Evolutionary conservation across 805 yeast species (phyloP).

Genomic region (Scheffersomyces lignosus): DNA sequence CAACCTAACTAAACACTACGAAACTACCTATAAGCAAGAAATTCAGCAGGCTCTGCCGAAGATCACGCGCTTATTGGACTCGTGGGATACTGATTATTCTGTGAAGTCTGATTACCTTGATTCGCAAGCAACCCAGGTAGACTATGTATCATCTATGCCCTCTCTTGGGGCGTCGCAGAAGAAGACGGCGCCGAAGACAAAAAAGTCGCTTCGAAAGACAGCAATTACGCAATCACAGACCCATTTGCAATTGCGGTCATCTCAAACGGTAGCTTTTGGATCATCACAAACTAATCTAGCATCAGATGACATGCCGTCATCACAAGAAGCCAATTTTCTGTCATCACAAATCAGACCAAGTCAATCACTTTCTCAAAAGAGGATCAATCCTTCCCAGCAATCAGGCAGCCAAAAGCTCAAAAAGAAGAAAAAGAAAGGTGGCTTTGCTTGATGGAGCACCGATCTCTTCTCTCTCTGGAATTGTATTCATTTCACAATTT

Average conservation of each 20-base stretch:
- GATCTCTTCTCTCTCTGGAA: too few species aligned
- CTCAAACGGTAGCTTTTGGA: conserved; percentile 1
- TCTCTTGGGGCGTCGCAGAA: conserved; percentile 1
- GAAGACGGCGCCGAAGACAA: not conserved
- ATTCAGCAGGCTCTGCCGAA: conserved; percentile 3
- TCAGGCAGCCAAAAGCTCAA: conserved; percentile 18
- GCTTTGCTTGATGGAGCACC: conserved; percentile 43
- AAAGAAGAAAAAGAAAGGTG: conserved; percentile 49
- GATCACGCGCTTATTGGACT: conserved; percentile 2
- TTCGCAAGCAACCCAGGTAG: conserved; percentile 1
- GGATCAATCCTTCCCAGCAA: conserved; percentile 6
- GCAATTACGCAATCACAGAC: not conserved
- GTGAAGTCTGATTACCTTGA: not conserved
- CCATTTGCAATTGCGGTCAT: not conserved
- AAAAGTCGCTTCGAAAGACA: not conserved
- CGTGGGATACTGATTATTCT: conserved; percentile 4
- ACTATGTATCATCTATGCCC: conserved; percentile 1
- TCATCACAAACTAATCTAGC: too few species aligned
- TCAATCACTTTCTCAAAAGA: conserved; percentile 4
- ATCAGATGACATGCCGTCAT: not conserved
- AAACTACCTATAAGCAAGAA: conserved; percentile 1
- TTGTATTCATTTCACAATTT: too few species aligned
- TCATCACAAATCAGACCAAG: conserved; percentile 1
- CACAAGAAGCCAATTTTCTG: not conserved
- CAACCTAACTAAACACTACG: conserved; percentile 1